Evolutionary conservation across 177 flowering plant genomes (phyloP), one percentile per base, ranked within the genome.

Genomic region (Vitis hybrid): DNA sequence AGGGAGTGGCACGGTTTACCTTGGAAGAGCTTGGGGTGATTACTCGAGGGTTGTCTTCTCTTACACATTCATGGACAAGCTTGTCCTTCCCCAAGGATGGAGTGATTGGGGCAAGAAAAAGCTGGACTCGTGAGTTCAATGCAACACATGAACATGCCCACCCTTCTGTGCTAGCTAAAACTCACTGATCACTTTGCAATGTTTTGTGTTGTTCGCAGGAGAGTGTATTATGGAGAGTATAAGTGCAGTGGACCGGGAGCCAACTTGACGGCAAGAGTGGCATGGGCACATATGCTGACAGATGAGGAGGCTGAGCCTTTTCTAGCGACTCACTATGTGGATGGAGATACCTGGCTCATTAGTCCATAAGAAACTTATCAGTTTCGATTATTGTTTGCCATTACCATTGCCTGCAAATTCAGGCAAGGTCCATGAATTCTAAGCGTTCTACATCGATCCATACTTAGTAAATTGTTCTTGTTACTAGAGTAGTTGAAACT

Each of bases 1-100:
- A 2, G 96, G 96, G 8, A 83, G 75, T 31, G 93, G 97, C 9
- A 56, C 53, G 3, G 58, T 86, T 22, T 91, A 84, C 70, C 76
- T 92, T 2, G 94, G 96, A 18, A 78, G 97, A 66, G 90, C 97
- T 9, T 88, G 92, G 97, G 96, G 91, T 11, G 89, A 84, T 57
- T 84, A 78, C 29, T 89, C 97, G 0, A 85, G 93, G 57, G 97
- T 92, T 48, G 79, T 92, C 13, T 93, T 84, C 70, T 84, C 94
- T 6, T 80, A 77, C 85, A 85, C 92, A 1, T 89, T 66, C 80
- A 77, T 93, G 88, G 88, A 85, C 72, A 81, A 73, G 19, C 64
- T 81, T 60, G 81, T 93, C 39, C 57, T 77, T 22, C 89, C 93
- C 2, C 83, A 83, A 72, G 98, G 97, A 3, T 93, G 97, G 98